Evolutionary conservation across 768 basidiomycete species (phyloP).

Genomic region (Leccinum boreale): DNA sequence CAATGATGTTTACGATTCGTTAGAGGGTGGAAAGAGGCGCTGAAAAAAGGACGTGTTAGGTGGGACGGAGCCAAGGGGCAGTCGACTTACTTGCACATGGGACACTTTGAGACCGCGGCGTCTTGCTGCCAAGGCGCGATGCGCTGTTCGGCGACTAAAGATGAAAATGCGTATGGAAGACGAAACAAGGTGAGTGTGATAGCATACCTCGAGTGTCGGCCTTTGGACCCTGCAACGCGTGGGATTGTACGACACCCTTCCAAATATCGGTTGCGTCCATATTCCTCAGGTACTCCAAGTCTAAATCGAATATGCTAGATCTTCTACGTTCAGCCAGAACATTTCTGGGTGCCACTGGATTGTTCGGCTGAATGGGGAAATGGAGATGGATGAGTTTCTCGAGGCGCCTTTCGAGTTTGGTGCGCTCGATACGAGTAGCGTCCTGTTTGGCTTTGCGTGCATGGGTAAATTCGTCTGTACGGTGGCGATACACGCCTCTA

Average conservation of each 20-base stretch:
- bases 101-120: constrained; percentile 69
- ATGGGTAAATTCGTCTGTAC: constrained; percentile 76
- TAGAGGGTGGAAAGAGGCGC: constrained; percentile 78
- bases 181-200: neutral
- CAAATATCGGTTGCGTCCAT: constrained; percentile 70
- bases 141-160: constrained; percentile 74
- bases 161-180: constrained; percentile 1
- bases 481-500: constrained; percentile 71
- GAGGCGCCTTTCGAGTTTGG: constrained; percentile 79
- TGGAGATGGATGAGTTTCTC: constrained; percentile 83
- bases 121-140: constrained; percentile 97
- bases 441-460: constrained; percentile 38
- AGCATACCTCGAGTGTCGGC: constrained; percentile 64
- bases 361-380: constrained; percentile 41
- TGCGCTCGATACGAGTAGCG: constrained; percentile 67
- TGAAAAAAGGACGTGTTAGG: constrained; percentile 21
- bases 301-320: constrained; percentile 75
- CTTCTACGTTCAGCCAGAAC: constrained; percentile 34
- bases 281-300: constrained; percentile 51
- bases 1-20: constrained; percentile 97
- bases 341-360: constrained; percentile 8
- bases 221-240: constrained; percentile 45
- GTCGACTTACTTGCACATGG: constrained; percentile 70
- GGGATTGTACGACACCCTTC: constrained; percentile 54
- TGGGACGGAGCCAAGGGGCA: neutral